Evolutionary conservation across 257 asterid species (phyloP), one percentile per base, ranked within the genome.

Genomic region (Euphrasia confusa): DNA sequence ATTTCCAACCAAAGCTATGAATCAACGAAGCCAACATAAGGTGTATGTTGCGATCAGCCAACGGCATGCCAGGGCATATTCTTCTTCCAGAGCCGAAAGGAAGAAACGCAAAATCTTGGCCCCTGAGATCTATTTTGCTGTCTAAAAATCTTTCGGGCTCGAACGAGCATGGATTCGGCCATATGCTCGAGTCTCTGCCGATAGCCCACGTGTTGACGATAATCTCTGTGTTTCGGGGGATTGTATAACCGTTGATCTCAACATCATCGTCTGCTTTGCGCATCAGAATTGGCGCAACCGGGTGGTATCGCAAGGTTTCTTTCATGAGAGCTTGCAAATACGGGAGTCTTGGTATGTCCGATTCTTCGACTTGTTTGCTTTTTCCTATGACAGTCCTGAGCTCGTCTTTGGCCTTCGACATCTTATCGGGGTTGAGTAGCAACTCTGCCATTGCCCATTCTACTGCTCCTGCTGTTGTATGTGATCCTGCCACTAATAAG

Each of bases 361-460:
- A 24, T 54, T 54, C 60, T 10, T 54, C 3, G 3, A 54, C 37
- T 54, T 10, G 14, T 27, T 21, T 6, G 60, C 2, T 26, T 3
- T 26, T 12, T 18, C 60, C 40, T 7, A 10, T 12, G 37, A 54
- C 11, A 2, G n/a, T 15, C 27, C 10, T 2, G 27, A 52, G 27
- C 58, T 54, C 39, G 9, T 18, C 10, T 54, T 10, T 54, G 2
- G 39, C 39, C 35, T 24, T 54, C 1, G 60, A 2, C 39, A 54
- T 10, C 15, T 27, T 27, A 7, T 13, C 18, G 10, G 60, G 60
- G 14, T 54, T 54, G 14, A 7, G 60, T 54, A 54, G 13, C 7
- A 75, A 47, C 26, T 79, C 73, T 6, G 80, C 10, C 75, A 78
- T 68, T 10, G 78, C 74, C 83, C 78, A 78, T 14, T 71, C 73